These are phyloP conservation scores for Calonectria naviculata DNA, from an alignment of 2,329 filamentous ascomycete genomes.

Conservation along the genomic window DNA sequence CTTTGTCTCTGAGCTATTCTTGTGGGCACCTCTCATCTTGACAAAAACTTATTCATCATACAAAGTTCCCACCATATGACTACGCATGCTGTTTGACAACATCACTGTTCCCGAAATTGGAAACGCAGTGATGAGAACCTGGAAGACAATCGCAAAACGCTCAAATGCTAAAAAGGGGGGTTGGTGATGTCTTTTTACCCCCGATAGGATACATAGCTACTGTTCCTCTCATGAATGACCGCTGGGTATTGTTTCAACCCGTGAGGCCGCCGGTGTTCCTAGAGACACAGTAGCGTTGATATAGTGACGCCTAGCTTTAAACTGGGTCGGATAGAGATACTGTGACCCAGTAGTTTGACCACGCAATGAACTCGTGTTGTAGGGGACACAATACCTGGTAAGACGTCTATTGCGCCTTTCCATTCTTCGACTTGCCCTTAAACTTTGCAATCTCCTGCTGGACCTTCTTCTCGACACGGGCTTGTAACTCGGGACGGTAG, in stretches of 20 bases:
- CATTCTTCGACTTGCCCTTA: constrained; percentile 65
- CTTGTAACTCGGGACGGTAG: constrained; percentile 89
- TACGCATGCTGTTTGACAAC: constrained; percentile 26
- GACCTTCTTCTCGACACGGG: constrained; percentile 81
- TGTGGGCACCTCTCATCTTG: constrained; percentile 17
- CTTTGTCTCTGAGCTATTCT: constrained; percentile 16
- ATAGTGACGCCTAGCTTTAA: neutral
- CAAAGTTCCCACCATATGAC: constrained; percentile 22
- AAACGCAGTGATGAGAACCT: constrained; percentile 29
- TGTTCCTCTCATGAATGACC: neutral
- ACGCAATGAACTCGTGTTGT: constrained; percentile 1
- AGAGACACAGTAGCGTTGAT: neutral
- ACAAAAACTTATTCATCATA: constrained; percentile 17
- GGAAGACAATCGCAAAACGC: constrained; percentile 26
- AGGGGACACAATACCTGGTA: neutral
- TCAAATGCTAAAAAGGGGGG: constrained; percentile 22
- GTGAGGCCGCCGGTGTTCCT: neutral
- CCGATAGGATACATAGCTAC: neutral
- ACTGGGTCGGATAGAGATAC: neutral
- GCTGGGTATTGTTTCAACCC: neutral
- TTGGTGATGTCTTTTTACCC: neutral
- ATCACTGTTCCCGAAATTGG: constrained; percentile 17
- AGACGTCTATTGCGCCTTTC: constrained; percentile 60
- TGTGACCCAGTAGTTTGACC: constrained; percentile 1
- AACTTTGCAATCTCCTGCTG: constrained; percentile 82